These are phyloP conservation scores for Staphylotrichum longicolle DNA, from an alignment of 495 filamentous ascomycete species.

Conservation along the genomic window DNA sequence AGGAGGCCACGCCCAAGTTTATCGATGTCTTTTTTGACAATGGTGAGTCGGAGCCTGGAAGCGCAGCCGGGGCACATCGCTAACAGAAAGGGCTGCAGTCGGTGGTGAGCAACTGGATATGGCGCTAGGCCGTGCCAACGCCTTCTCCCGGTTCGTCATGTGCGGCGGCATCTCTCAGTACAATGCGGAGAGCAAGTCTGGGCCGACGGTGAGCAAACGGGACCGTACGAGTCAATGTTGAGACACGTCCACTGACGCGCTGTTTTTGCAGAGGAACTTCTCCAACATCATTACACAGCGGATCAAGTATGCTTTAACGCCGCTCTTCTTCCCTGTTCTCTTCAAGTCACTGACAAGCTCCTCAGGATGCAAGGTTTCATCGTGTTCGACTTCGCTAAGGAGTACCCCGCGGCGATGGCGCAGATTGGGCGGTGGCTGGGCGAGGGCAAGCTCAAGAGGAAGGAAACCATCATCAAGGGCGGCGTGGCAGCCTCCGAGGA, in stretches of 20 bases:
- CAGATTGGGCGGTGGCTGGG: constrained; percentile 51
- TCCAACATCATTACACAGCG: constrained; percentile 39
- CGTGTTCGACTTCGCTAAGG: constrained; percentile 50
- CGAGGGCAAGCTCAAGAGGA: constrained; percentile 55
- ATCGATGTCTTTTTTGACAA: constrained; percentile 71
- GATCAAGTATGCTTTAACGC: constrained; percentile 22
- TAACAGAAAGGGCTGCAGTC: constrained; percentile 32
- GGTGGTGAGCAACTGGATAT: constrained; percentile 64
- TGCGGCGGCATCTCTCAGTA: constrained; percentile 54
- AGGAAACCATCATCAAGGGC: constrained; percentile 56
- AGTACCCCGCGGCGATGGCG: constrained; percentile 41
- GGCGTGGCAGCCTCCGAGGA: constrained; percentile 51
- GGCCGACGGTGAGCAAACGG: constrained; percentile 21
- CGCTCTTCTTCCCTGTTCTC: too few species aligned
- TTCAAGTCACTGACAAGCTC: background rate
- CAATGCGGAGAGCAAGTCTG: constrained; percentile 36
- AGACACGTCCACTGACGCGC: background rate
- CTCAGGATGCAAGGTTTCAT: constrained; percentile 62
- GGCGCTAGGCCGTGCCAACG: constrained; percentile 56
- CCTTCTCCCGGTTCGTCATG: constrained; percentile 57
- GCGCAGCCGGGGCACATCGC: background rate
- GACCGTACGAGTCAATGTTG: too few species aligned
- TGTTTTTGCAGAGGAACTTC: constrained; percentile 27
- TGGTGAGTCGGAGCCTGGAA: constrained; percentile 31
- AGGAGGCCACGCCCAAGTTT: constrained; percentile 55